Percentiles rank a stretch among this genome's conserved stretches.
These are phyloP conservation scores for Emergomyces africanus DNA, from an alignment of 2,329 filamentous ascomycete species.

Conservation along the genomic window DNA sequence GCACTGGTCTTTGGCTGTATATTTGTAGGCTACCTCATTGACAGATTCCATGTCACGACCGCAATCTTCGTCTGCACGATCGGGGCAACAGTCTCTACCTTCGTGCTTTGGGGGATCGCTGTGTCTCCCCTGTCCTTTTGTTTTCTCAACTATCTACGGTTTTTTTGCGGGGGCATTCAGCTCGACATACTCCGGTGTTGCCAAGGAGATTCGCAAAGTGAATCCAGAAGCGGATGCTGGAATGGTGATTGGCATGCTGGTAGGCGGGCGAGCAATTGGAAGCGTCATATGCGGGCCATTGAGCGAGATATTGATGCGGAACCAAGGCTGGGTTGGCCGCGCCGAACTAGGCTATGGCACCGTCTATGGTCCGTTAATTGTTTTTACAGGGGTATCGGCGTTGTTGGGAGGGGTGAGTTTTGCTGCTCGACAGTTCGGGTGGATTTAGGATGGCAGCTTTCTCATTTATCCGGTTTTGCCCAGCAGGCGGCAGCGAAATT, in stretches of 20 bases:
- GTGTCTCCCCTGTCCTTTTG: constrained; percentile 28
- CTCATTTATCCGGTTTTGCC: background rate
- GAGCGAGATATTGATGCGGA: constrained; percentile 34
- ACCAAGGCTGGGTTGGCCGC: constrained; percentile 23
- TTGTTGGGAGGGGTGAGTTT: constrained; percentile 10
- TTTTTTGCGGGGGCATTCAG: constrained; percentile 34
- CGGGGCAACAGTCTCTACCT: constrained; percentile 29
- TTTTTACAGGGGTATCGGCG: constrained; percentile 31
- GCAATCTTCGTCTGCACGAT: constrained; percentile 31
- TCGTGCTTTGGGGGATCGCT: constrained; percentile 35
- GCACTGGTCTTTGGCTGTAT: constrained; percentile 22
- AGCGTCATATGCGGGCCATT: constrained; percentile 40
- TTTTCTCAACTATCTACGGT: constrained; percentile 34
- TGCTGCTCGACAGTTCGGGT: constrained; percentile 2
- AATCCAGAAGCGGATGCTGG: constrained; percentile 30
- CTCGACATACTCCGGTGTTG: constrained; percentile 33
- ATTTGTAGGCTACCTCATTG: constrained; percentile 26
- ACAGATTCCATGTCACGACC: constrained; percentile 30
- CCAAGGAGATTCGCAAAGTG: constrained; percentile 28
- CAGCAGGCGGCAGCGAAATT: background rate
- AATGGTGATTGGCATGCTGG: constrained; percentile 37
- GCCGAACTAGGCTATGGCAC: constrained; percentile 30
- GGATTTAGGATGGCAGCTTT: no score
- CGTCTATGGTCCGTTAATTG: constrained; percentile 30
- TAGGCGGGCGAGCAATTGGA: constrained; percentile 39